Percentiles rank a stretch among this genome's conserved stretches.
Conservation (phyloP, 257 asterid genomes). For the Solanum chmielewskii region DNA sequence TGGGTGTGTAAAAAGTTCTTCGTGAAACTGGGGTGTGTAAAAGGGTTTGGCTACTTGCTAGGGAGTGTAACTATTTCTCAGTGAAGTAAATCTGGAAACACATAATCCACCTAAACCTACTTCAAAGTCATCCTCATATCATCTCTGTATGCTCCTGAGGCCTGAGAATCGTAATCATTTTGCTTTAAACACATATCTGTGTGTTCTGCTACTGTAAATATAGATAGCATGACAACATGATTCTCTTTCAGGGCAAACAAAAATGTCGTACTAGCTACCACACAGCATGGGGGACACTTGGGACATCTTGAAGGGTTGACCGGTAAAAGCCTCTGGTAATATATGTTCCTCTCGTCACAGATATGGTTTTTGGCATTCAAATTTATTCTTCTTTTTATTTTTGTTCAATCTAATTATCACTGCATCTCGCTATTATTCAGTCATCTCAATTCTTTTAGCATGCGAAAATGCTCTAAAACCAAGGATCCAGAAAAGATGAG, state of each 20-base stretch:
- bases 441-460: background rate
- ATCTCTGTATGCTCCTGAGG: background rate
- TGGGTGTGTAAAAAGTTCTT: background rate
- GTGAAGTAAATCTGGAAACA: background rate
- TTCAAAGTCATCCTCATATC: background rate
- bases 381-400: background rate
- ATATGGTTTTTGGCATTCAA: background rate
- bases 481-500: background rate
- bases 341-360: background rate
- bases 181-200: background rate
- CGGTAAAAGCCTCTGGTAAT: conserved; percentile 59
- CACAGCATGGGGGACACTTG: conserved; percentile 77
- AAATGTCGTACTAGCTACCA: conserved; percentile 63
- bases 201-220: background rate
- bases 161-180: background rate
- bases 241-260: conserved; percentile 40
- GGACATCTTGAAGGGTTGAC: conserved; percentile 69
- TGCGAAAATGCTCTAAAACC: background rate
- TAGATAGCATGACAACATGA: background rate
- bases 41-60: background rate
- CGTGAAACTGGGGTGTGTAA: background rate
- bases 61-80: background rate
- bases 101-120: background rate
- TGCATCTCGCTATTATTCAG: background rate
- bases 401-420: background rate